Conservation (phyloP, 2,329 filamentous ascomycete species). For the Teratosphaeria nubilosa region DNA sequence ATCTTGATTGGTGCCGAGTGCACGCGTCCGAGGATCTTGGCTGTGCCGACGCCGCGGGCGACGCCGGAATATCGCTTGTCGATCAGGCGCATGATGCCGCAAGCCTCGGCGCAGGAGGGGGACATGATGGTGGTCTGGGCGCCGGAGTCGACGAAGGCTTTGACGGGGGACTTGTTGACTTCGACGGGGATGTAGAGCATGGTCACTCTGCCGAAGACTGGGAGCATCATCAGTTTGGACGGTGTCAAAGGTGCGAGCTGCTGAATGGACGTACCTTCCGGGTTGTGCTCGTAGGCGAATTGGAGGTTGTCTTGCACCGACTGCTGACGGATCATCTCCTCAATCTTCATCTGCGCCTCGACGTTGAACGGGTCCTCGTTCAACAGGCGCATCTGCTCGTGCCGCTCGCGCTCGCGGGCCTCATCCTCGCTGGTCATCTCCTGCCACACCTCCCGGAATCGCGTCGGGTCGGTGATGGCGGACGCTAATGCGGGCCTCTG, state of each 20-base stretch:
- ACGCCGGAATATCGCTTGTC: slow-evolving; percentile 88
- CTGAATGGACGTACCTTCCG: slow-evolving; percentile 59
- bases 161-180: slow-evolving; percentile 85
- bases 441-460: slow-evolving; percentile 64
- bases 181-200: slow-evolving; percentile 95
- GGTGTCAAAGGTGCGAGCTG: not conserved
- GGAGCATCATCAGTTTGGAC: slow-evolving; percentile 4
- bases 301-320: slow-evolving; percentile 90
- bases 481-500: slow-evolving; percentile 68
- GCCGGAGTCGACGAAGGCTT: slow-evolving; percentile 93
- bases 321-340: slow-evolving; percentile 94
- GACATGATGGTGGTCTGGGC: slow-evolving; percentile 99
- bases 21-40: slow-evolving; percentile 86
- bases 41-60: slow-evolving; percentile 86
- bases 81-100: slow-evolving; percentile 91
- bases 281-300: slow-evolving; percentile 93
- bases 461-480: slow-evolving; percentile 62
- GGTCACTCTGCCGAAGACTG: slow-evolving; percentile 87
- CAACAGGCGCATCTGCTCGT: slow-evolving; percentile 71
- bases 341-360: slow-evolving; percentile 83
- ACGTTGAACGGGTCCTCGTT: slow-evolving; percentile 93
- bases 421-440: slow-evolving; percentile 60
- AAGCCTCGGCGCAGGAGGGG: slow-evolving; percentile 77
- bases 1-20: slow-evolving; percentile 94
- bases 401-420: slow-evolving; percentile 63